Evolutionary conservation across 73 alveolate genomes (phyloP), one percentile per base, ranked within the genome.

Genomic region (Diophrys appendiculata): DNA sequence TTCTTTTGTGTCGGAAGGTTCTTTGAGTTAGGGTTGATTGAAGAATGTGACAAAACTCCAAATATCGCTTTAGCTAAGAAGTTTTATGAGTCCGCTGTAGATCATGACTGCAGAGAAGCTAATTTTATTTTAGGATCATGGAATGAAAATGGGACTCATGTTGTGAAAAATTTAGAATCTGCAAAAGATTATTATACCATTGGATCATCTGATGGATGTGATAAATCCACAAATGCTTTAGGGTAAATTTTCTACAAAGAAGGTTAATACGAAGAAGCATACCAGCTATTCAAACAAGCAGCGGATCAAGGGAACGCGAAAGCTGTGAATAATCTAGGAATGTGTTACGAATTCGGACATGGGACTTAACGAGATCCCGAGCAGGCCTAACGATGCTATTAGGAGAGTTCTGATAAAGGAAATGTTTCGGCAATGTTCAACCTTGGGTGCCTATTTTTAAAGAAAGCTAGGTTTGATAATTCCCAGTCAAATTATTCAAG

Each of bases 341-440:
- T 89, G 34, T 93, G 98, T 78, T 93, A 84, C 84, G 98, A 93
- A 80, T 83, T 73, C 27, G 98, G 98, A 24, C 71, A 83, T 30
- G 98, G 98, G 1, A 88, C 86, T 0, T 90, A 93, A 27, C 56
- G 54, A 73, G 89, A 88, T 78, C 64, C 69, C 54, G 87, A 81
- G n/a, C 65, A 81, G 76, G 98, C 98, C 23, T 55, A 84, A 52
- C 78, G 76, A 68, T 70, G 69, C 8, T 93, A 88, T 77, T 32
- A 64, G 60, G 87, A 90, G 73, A 87, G 92, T 26, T 60, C 90
- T 22, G 82, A 91, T 34, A 88, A 91, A 81, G 88, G 90, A 65
- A 89, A 84, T 79, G 74, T 82, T 13, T 91, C 83, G 34, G 97
- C 91, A 1, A 73, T 82, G 73, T 77, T 76, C 14, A 93, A 93